phyloP scores from a whole-genome alignment of 2,329 filamentous ascomycete genomes.

The Cryphonectria radicalis region DNA sequence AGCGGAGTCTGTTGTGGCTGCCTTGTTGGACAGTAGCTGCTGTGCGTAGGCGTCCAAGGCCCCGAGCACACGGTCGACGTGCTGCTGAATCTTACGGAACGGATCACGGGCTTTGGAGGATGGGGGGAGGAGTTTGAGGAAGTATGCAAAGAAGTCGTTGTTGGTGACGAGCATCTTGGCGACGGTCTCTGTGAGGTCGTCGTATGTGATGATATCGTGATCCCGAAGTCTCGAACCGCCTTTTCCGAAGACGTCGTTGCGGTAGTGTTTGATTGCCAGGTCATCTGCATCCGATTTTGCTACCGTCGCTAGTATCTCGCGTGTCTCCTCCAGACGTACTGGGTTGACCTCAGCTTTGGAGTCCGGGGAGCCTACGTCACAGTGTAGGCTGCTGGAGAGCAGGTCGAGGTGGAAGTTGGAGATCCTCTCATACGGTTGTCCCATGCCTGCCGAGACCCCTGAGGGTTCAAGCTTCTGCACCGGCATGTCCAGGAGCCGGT shows the following conservation, averaged over 20 bases:
- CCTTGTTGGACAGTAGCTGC: background rate
- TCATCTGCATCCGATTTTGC: slow-evolving; percentile 41
- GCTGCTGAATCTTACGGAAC: slow-evolving; percentile 53
- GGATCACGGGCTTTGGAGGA: slow-evolving; percentile 50
- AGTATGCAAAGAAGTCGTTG: slow-evolving; percentile 58
- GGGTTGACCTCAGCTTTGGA: slow-evolving; percentile 36
- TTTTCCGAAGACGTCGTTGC: slow-evolving; percentile 50
- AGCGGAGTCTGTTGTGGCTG: slow-evolving; percentile 21
- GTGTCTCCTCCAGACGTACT: slow-evolving; percentile 51
- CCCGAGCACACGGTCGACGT: slow-evolving; percentile 51
- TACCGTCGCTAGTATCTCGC: slow-evolving; percentile 56
- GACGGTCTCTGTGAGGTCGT: slow-evolving; percentile 55
- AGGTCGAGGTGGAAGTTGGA: slow-evolving; percentile 56
- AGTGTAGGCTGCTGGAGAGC: slow-evolving; percentile 57
- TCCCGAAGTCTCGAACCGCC: slow-evolving; percentile 33
- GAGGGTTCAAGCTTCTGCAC: slow-evolving; percentile 41
- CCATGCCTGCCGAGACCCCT: slow-evolving; percentile 52
- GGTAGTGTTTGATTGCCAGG: slow-evolving; percentile 45
- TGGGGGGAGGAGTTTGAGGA: slow-evolving; percentile 51
- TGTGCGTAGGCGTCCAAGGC: slow-evolving; percentile 45
- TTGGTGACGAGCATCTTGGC: slow-evolving; percentile 59
- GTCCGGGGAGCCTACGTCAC: slow-evolving; percentile 44
- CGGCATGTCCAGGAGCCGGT: slow-evolving; percentile 33
- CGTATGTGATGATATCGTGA: slow-evolving; percentile 44
- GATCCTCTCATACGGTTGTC: slow-evolving; percentile 54